These are phyloP conservation scores for Hymenoscyphus fructigenus DNA, from an alignment of 2,329 filamentous ascomycete species.

Conservation along the genomic window DNA sequence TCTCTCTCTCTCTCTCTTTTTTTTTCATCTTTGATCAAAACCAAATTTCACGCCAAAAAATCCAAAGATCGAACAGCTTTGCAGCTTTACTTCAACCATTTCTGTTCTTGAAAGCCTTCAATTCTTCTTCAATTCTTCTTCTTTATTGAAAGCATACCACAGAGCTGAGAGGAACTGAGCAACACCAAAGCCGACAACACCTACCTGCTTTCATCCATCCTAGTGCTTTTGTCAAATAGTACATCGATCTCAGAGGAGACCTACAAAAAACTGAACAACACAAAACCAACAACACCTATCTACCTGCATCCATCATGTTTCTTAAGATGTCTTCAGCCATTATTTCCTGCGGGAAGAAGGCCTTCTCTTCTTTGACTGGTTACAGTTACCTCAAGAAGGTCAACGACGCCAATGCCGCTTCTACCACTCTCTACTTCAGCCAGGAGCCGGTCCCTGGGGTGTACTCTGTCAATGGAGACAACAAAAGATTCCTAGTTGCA, in stretches of 20 bases:
- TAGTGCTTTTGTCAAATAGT: too few relatives aligned
- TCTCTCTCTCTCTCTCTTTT: neutral
- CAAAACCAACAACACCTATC: neutral
- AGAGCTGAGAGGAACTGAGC: too few relatives aligned
- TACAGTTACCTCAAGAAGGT: neutral
- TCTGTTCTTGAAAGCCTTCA: neutral
- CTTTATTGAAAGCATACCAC: neutral
- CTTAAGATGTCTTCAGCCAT: neutral
- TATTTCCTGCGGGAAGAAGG: neutral
- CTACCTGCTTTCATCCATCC: too few relatives aligned
- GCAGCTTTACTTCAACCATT: neutral
- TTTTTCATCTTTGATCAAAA: neutral
- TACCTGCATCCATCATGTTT: neutral
- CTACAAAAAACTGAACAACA: too few relatives aligned
- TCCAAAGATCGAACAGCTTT: neutral
- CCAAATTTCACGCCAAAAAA: neutral
- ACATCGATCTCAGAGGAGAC: too few relatives aligned
- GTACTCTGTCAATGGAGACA: constrained; percentile 14
- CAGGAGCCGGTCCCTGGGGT: constrained; percentile 23
- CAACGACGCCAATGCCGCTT: constrained; percentile 5
- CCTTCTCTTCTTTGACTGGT: neutral
- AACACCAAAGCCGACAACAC: too few relatives aligned
- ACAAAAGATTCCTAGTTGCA: constrained; percentile 19
- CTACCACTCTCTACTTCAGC: constrained; percentile 13
- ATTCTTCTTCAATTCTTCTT: neutral